Conservation (phyloP, 2,329 filamentous ascomycete species). For the Colletotrichum chrysophilum region DNA sequence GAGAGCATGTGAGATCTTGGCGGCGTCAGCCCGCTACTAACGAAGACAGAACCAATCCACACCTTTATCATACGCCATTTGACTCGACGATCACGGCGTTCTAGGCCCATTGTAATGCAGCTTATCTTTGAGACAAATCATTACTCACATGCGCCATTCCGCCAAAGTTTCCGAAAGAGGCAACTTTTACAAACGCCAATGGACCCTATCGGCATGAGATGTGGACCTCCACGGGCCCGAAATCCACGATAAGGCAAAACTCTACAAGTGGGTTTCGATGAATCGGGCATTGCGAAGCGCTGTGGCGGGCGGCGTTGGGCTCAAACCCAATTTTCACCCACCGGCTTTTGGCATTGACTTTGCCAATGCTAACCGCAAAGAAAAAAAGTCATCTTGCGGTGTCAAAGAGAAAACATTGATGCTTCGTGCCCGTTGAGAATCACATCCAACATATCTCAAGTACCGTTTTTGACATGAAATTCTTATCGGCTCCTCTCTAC, state of each 20-base stretch:
- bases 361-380: not conserved
- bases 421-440: not conserved
- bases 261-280: slow-evolving; percentile 1
- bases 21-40: not conserved
- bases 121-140: not conserved
- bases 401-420: not conserved
- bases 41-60: not conserved
- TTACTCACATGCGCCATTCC: not conserved
- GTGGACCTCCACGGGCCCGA: not conserved
- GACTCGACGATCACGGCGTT: not conserved
- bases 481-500: slow-evolving; percentile 27
- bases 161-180: not conserved
- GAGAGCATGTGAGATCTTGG: not conserved
- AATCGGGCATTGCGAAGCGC: slow-evolving; percentile 4
- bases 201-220: not conserved
- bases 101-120: not conserved
- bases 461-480: not conserved
- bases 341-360: not conserved
- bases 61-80: not conserved
- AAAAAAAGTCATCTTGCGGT: not conserved
- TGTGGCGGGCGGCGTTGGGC: not conserved
- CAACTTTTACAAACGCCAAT: not conserved
- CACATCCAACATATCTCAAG: no score
- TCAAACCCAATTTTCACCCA: slow-evolving; percentile 4
- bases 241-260: not conserved